phyloP scores from a whole-genome alignment of 1,284 basidiomycete genomes.

The Ceratorhiza oryzae-sativae region DNA sequence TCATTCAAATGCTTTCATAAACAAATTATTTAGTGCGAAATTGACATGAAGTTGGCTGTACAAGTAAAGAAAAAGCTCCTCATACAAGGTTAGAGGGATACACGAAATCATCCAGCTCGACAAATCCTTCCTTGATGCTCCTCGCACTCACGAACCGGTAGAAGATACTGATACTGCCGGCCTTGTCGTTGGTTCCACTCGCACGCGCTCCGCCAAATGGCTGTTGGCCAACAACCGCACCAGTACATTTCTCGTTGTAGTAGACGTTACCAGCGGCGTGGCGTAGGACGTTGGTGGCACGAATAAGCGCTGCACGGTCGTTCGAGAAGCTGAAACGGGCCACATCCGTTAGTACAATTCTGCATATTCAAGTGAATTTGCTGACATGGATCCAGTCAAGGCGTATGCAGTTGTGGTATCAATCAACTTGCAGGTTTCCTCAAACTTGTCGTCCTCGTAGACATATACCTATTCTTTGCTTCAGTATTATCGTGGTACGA shows the following conservation, averaged over 20 bases:
- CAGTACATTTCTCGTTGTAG: slow-evolving; percentile 96
- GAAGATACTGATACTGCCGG: slow-evolving; percentile 90
- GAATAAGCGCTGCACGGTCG: slow-evolving; percentile 78
- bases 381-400: slow-evolving; percentile 88
- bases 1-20: too few relatives aligned
- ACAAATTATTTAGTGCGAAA: too few relatives aligned
- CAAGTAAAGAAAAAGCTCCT: not conserved
- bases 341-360: not conserved
- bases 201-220: slow-evolving; percentile 95
- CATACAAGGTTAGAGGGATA: slow-evolving; percentile 88
- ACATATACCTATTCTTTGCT: slow-evolving; percentile 69
- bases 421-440: slow-evolving; percentile 86
- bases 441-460: slow-evolving; percentile 83
- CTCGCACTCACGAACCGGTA: slow-evolving; percentile 88
- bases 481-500: slow-evolving; percentile 6
- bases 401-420: slow-evolving; percentile 90
- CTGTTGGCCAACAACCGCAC: slow-evolving; percentile 95
- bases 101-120: slow-evolving; percentile 73
- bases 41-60: too few relatives aligned
- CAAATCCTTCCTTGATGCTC: slow-evolving; percentile 96
- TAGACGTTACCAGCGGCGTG: slow-evolving; percentile 91
- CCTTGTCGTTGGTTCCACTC: slow-evolving; percentile 98
- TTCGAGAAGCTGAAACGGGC: slow-evolving; percentile 72
- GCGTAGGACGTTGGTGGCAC: slow-evolving; percentile 79
- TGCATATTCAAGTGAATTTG: not conserved